phyloP scores from a whole-genome alignment of 805 yeast genomes.

The Candida alai region DNA sequence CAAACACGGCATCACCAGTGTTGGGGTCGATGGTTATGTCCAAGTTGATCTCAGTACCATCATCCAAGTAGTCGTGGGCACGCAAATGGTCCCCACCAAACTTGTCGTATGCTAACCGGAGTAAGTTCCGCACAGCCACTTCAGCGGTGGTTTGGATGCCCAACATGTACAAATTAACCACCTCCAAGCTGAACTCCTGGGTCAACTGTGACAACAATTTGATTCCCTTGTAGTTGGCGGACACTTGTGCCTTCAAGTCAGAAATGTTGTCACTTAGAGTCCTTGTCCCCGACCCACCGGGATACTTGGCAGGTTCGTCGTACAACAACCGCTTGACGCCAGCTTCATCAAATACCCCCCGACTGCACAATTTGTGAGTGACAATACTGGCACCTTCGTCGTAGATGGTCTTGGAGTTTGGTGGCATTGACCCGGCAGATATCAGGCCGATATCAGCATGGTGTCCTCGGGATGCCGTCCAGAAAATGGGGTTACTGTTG shows the following conservation, averaged over 20 bases:
- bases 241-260: conserved; percentile 51
- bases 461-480: conserved; percentile 92
- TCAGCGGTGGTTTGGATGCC: conserved; percentile 36
- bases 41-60: conserved; percentile 67
- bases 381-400: conserved; percentile 91
- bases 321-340: conserved; percentile 59
- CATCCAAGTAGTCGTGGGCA: conserved; percentile 72
- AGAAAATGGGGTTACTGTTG: conserved; percentile 58
- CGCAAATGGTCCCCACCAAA: conserved; percentile 39
- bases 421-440: conserved; percentile 93
- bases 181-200: conserved; percentile 53
- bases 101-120: conserved; percentile 31
- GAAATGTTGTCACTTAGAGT: conserved; percentile 78
- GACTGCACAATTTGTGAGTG: conserved; percentile 65
- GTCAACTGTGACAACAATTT: conserved; percentile 57
- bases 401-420: conserved; percentile 76
- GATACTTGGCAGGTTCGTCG: conserved; percentile 71
- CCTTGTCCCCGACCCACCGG: conserved; percentile 90
- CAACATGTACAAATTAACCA: conserved; percentile 31
- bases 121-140: conserved; percentile 27
- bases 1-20: conserved; percentile 66
- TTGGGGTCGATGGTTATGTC: conserved; percentile 45
- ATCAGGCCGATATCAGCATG: conserved; percentile 96
- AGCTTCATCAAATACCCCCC: conserved; percentile 73
- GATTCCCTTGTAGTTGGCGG: conserved; percentile 87